Evolutionary conservation across 257 asterid genomes (phyloP).

Genomic region (Jasminum sambac): DNA sequence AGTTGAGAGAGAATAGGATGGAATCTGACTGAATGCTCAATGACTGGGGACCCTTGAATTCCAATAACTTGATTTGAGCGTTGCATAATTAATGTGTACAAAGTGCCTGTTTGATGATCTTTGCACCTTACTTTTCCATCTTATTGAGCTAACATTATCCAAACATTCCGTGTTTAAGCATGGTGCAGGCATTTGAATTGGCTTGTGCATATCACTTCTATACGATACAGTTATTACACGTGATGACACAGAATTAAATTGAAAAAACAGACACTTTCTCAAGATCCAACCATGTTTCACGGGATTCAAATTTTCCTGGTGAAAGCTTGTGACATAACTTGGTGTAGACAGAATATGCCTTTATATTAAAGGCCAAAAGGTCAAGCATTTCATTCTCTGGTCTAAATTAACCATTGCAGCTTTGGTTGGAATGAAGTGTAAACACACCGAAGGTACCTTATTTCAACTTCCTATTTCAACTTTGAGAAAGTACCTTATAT

Average conservation of each 20-base stretch:
- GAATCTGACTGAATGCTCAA: background rate
- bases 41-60: background rate
- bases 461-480: background rate
- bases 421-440: background rate
- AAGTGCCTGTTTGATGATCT: too few species aligned
- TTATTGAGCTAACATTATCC: background rate
- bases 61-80: too few species aligned
- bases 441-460: too few species aligned
- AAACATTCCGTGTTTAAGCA: slow-evolving; percentile 10
- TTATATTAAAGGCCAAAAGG: too few species aligned
- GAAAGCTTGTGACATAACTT: background rate
- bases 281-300: slow-evolving; percentile 14
- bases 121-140: too few species aligned
- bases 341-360: too few species aligned
- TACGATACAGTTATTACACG: slow-evolving; percentile 5
- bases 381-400: background rate
- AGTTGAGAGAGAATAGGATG: background rate
- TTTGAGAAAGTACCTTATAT: background rate
- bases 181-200: slow-evolving; percentile 1
- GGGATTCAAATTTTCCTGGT: background rate
- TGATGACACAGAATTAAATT: background rate
- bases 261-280: slow-evolving; percentile 6
- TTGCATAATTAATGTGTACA: too few species aligned
- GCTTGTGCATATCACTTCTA: slow-evolving; percentile 3
- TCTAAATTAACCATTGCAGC: background rate